Conservation (phyloP, 2,329 filamentous ascomycete genomes). For the Phialemoniopsis sp. region DNA sequence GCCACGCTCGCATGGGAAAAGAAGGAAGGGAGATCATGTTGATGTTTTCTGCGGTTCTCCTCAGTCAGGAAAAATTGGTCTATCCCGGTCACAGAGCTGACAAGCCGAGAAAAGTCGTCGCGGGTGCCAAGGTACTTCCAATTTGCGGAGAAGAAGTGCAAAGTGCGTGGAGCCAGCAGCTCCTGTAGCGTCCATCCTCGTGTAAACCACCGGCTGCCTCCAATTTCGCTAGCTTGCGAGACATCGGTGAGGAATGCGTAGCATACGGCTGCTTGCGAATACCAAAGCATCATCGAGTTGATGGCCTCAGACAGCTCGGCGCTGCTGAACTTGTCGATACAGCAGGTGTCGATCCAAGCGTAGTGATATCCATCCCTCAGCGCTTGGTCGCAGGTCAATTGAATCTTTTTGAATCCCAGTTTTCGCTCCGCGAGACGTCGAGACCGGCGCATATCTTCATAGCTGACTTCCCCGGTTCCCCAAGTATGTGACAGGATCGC, state of each 20-base stretch:
- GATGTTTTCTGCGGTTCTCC: too few relatives aligned
- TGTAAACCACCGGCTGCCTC: conserved; percentile 7
- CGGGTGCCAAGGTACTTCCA: conserved; percentile 2
- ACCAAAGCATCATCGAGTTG: conserved; percentile 5
- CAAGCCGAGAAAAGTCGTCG: neutral
- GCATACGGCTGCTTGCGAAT: neutral
- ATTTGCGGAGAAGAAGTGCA: conserved; percentile 5
- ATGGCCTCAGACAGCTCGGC: conserved; percentile 4
- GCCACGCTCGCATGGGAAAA: conserved; percentile 10
- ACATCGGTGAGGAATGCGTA: conserved; percentile 1
- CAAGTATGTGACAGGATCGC: conserved; percentile 9
- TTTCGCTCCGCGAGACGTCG: too few relatives aligned
- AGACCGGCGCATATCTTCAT: neutral
- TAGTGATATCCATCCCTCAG: too few relatives aligned
- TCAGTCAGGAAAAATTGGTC: neutral
- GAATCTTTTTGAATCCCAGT: too few relatives aligned
- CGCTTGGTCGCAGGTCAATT: too few relatives aligned
- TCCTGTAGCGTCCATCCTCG: conserved; percentile 9
- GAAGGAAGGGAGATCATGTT: too few relatives aligned
- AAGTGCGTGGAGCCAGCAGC: conserved; percentile 2
- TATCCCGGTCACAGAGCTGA: conserved; percentile 1
- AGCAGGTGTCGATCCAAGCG: conserved; percentile 4
- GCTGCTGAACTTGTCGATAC: conserved; percentile 5
- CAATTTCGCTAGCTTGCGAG: too few relatives aligned
- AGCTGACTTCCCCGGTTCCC: conserved; percentile 11